Percentiles rank a stretch among this genome's conserved stretches.
phyloP scores from a whole-genome alignment of 495 filamentous ascomycete genomes.

The Arthonia radiata region DNA sequence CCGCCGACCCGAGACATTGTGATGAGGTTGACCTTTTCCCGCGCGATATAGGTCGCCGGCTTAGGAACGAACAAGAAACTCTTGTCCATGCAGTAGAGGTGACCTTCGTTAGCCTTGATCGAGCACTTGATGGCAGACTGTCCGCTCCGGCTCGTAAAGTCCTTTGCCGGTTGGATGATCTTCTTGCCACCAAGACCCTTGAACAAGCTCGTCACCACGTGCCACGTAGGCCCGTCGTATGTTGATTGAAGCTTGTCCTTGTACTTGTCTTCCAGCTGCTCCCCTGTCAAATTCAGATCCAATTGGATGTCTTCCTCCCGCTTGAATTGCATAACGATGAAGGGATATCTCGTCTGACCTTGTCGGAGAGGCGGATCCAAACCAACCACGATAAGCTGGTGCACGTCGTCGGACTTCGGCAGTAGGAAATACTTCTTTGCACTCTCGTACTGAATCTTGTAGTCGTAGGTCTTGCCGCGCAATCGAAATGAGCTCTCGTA shows the following conservation, averaged over 20 bases:
- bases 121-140: constrained; percentile 96
- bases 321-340: constrained; percentile 99
- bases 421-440: constrained; percentile 98
- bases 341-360: constrained; percentile 94
- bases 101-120: constrained; percentile 95
- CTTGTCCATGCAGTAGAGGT: constrained; percentile 90
- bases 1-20: constrained; percentile 92
- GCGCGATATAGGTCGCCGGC: constrained; percentile 83
- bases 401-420: constrained; percentile 89
- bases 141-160: constrained; percentile 77
- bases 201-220: constrained; percentile 85
- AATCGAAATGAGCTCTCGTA: constrained; percentile 95
- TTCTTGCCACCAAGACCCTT: constrained; percentile 82
- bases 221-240: constrained; percentile 78
- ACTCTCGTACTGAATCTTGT: constrained; percentile 94
- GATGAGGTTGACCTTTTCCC: constrained; percentile 69
- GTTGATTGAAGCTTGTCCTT: constrained; percentile 63
- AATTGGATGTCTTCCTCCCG: constrained; percentile 90
- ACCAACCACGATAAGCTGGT: constrained; percentile 83
- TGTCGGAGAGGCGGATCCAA: constrained; percentile 90
- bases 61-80: constrained; percentile 98
- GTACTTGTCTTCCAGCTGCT: constrained; percentile 55
- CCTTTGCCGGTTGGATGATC: constrained; percentile 74
- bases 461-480: constrained; percentile 97
- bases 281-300: constrained; percentile 90